Evolutionary conservation across 1,139 yeast species (phyloP), one percentile per base, ranked within the genome.

Genomic region (Geotrichum macrosporum): DNA sequence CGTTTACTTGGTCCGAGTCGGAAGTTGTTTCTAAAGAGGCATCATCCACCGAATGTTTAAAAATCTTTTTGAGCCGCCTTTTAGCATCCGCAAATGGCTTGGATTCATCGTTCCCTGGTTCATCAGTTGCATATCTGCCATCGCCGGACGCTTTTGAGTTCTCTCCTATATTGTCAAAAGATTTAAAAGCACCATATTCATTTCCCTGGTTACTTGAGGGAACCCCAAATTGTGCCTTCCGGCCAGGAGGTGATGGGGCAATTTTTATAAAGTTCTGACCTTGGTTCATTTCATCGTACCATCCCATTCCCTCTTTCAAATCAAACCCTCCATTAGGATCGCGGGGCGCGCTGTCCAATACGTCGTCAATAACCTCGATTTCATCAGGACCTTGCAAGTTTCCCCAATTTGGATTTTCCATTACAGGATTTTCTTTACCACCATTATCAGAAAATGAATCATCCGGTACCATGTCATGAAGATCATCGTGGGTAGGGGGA

Each of bases 301-400:
- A 24, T 5, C 19, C 32, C 18, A 26, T 19, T 19, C 19, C 35
- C 12, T 39, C 18, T 5, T 34, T 15, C 6, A 39, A 15, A 27
- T 22, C 35, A 18, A 29, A 29, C 4, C 43, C 43, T 8, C 43
- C 43, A 27, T 39, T 39, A 5, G 43, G 43, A 30, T 39, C 43
- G 5, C 31, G 12, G 13, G 43, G 43, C 12, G 8, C 35, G 15
- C 43, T 35, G 29, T 39, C 43, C 12, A 15, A 24, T 8, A 30
- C 35, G 18, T 39, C 43, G 30, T 39, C 43, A 39, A 39, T 20
- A 29, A 39, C 35, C 12, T 39, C 43, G 9, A 39, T 29, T 10
- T 39, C 35, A 16, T 29, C 13, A 19, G 43, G 35, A 13, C 16
- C 43, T 16, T 13, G 22, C 5, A 39, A 29, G 10, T 4, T 26